These are phyloP conservation scores for Clitopilus hobsonii DNA, from an alignment of 768 basidiomycete species.

Conservation along the genomic window DNA sequence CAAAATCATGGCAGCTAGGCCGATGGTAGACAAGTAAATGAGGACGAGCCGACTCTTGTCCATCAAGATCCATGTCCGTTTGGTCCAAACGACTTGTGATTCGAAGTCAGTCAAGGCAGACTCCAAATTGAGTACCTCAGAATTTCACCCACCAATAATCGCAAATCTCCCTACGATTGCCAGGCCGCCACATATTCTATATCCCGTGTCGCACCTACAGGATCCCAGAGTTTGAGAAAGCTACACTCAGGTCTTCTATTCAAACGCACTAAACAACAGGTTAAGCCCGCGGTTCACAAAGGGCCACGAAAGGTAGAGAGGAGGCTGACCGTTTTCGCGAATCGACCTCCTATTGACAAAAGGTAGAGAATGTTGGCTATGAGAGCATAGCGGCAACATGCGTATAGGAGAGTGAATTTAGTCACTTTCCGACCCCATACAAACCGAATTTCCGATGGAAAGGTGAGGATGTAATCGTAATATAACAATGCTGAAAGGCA, in stretches of 20 bases:
- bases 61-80: conserved; percentile 16
- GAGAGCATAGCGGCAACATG: conserved; percentile 22
- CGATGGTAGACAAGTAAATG: conserved; percentile 9
- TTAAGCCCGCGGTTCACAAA: background rate
- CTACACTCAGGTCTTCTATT: background rate
- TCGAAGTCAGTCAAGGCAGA: background rate
- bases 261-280: no score
- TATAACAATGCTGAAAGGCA: background rate
- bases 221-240: background rate
- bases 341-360: conserved; percentile 12
- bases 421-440: conserved; percentile 19
- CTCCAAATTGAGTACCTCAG: background rate
- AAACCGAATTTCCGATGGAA: conserved; percentile 18
- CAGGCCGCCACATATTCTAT: conserved; percentile 5
- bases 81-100: conserved; percentile 12
- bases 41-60: conserved; percentile 8
- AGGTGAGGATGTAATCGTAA: conserved; percentile 23
- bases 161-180: conserved; percentile 11
- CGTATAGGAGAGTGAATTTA: conserved; percentile 18
- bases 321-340: conserved; percentile 8
- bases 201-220: conserved; percentile 10
- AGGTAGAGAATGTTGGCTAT: conserved; percentile 21
- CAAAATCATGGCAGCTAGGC: conserved; percentile 7
- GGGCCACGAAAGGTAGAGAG: background rate
- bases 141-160: conserved; percentile 17